Evolutionary conservation across 2,329 filamentous ascomycete genomes (phyloP).

Genomic region (Calonectria naviculata): DNA sequence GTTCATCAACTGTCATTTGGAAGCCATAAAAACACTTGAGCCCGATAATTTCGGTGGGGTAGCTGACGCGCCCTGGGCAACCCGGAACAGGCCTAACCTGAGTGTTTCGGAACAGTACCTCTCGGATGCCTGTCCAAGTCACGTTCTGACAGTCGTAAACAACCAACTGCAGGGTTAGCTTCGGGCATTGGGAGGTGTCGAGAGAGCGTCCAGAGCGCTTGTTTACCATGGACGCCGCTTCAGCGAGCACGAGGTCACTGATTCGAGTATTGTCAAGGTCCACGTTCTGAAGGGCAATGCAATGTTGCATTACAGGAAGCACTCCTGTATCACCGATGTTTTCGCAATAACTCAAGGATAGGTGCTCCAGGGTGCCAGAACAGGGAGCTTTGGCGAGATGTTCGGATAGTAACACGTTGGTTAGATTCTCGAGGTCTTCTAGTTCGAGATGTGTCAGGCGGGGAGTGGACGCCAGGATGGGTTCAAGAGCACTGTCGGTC

Average conservation of each 20-base stretch:
- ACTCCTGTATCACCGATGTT: constrained; percentile 85
- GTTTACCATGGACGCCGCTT: constrained; percentile 85
- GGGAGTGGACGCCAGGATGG: constrained; percentile 80
- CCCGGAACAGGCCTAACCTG: constrained; percentile 69
- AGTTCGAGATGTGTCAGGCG: constrained; percentile 87
- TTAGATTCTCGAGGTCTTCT: constrained; percentile 84
- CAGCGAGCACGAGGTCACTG: constrained; percentile 85
- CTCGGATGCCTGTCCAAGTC: constrained; percentile 91
- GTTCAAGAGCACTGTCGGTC: constrained; percentile 77
- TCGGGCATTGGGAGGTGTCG: constrained; percentile 54
- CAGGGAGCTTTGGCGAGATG: constrained; percentile 83
- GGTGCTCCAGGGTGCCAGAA: constrained; percentile 76
- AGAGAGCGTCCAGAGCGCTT: constrained; percentile 65
- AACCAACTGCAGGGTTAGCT: constrained; percentile 77
- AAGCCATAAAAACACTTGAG: constrained; percentile 96
- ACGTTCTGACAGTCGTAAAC: constrained; percentile 94
- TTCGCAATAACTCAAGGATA: constrained; percentile 93
- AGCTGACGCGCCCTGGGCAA: constrained; percentile 58
- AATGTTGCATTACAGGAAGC: constrained; percentile 83
- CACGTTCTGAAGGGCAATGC: constrained; percentile 74
- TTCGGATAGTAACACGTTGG: constrained; percentile 77
- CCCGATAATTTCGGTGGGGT: constrained; percentile 82
- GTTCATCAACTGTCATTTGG: constrained; percentile 95
- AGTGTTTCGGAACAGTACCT: constrained; percentile 87
- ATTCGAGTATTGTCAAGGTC: constrained; percentile 96